These are phyloP conservation scores for Perkinsus chesapeaki DNA, from an alignment of 169 alveolate species.

Conservation along the genomic window DNA sequence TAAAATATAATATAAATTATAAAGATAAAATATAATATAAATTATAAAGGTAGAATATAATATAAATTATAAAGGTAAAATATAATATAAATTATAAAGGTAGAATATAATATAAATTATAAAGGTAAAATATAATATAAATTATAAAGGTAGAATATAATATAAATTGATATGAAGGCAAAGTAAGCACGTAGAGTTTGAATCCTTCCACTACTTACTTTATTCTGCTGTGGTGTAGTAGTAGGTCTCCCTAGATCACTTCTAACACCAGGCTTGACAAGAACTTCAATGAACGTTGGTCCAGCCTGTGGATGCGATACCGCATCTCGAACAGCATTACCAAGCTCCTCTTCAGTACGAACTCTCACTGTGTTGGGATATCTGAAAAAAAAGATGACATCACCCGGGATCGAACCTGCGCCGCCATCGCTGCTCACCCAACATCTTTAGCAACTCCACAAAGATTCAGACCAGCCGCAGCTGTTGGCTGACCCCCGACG, in stretches of 20 bases:
- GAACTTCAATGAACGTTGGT: slow-evolving; percentile 46
- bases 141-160: too few relatives aligned
- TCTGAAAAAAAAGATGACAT: slow-evolving; percentile 17
- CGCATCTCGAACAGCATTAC: slow-evolving; percentile 18
- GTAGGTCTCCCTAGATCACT: slow-evolving; percentile 60
- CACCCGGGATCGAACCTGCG: background rate
- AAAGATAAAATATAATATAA: too few relatives aligned
- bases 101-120: too few relatives aligned
- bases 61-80: too few relatives aligned
- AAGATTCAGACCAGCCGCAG: slow-evolving; percentile 36
- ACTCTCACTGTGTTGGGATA: slow-evolving; percentile 41
- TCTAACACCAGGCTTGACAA: slow-evolving; percentile 47
- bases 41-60: too few relatives aligned
- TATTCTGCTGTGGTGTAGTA: slow-evolving; percentile 47
- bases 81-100: too few relatives aligned
- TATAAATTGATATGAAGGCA: too few relatives aligned
- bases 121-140: too few relatives aligned
- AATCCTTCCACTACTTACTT: slow-evolving; percentile 39
- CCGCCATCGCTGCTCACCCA: background rate
- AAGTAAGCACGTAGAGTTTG: too few relatives aligned
- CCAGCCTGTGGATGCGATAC: slow-evolving; percentile 25
- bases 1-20: too few relatives aligned
- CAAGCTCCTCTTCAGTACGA: slow-evolving; percentile 37
- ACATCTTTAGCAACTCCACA: slow-evolving; percentile 38
- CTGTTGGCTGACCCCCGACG: slow-evolving; percentile 64